These are phyloP conservation scores for Lachnellula willkommii DNA, from an alignment of 2,329 filamentous ascomycete genomes.

Conservation along the genomic window DNA sequence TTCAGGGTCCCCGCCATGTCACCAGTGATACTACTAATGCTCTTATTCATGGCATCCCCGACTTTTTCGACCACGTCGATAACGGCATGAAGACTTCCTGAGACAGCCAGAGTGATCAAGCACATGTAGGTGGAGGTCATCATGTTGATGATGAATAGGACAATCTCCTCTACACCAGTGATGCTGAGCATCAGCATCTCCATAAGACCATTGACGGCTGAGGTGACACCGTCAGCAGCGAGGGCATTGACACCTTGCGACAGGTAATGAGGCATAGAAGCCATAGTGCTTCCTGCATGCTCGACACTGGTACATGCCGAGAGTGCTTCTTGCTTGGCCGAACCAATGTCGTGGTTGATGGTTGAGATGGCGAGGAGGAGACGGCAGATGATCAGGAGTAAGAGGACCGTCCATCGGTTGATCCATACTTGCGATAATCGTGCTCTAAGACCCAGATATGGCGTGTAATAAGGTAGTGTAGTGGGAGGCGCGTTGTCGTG, in stretches of 20 bases:
- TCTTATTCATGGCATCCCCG: slow-evolving; percentile 54
- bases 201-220: slow-evolving; percentile 74
- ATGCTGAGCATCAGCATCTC: slow-evolving; percentile 72
- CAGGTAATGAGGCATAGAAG: slow-evolving; percentile 96
- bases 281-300: slow-evolving; percentile 89
- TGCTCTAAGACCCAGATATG: slow-evolving; percentile 84
- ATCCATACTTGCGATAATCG: slow-evolving; percentile 95
- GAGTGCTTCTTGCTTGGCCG: slow-evolving; percentile 75
- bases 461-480: slow-evolving; percentile 69
- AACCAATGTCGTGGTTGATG: slow-evolving; percentile 67
- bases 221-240: slow-evolving; percentile 72
- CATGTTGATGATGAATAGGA: slow-evolving; percentile 89
- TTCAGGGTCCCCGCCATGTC: slow-evolving; percentile 46
- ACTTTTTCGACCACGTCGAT: slow-evolving; percentile 57
- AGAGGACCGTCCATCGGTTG: slow-evolving; percentile 91
- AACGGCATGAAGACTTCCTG: slow-evolving; percentile 70
- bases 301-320: slow-evolving; percentile 89
- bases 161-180: slow-evolving; percentile 77
- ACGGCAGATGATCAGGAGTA: slow-evolving; percentile 78
- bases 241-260: slow-evolving; percentile 83
- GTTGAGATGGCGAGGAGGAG: slow-evolving; percentile 70
- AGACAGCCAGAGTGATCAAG: slow-evolving; percentile 76
- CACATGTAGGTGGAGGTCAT: slow-evolving; percentile 87
- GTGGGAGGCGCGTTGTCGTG: slow-evolving; percentile 34
- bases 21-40: slow-evolving; percentile 39